These are phyloP conservation scores for Leucocoprinus leucothites DNA, from an alignment of 768 basidiomycete genomes.

Conservation along the genomic window DNA sequence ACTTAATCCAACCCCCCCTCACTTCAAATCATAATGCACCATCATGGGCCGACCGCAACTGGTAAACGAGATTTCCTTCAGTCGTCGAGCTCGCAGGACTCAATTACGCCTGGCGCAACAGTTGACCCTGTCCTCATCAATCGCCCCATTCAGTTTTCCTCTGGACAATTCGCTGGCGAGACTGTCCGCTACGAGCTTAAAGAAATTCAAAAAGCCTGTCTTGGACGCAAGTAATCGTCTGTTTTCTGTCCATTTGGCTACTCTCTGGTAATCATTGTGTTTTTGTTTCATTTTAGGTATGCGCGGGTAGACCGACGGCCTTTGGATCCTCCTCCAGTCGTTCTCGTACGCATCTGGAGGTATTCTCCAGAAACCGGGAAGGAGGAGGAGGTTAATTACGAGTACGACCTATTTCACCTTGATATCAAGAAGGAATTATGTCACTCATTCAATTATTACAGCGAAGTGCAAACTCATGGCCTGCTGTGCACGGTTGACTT, in stretches of 20 bases:
- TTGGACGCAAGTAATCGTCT: slow-evolving; percentile 59
- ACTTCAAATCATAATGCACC: slow-evolving; percentile 6
- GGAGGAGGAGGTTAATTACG: slow-evolving; percentile 39
- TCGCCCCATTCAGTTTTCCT: slow-evolving; percentile 49
- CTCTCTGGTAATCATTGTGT: neutral
- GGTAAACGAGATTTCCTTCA: neutral
- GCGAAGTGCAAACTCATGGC: slow-evolving; percentile 61
- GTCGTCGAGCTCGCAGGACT: neutral
- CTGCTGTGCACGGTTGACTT: slow-evolving; percentile 77
- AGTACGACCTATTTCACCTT: slow-evolving; percentile 31
- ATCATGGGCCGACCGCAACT: neutral
- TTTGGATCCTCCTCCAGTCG: slow-evolving; percentile 65
- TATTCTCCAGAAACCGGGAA: slow-evolving; percentile 37
- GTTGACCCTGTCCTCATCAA: slow-evolving; percentile 33
- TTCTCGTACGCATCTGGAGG: slow-evolving; percentile 47
- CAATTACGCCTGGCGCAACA: neutral
- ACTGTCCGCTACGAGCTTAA: slow-evolving; percentile 51
- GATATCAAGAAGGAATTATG: slow-evolving; percentile 3
- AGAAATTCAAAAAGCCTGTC: slow-evolving; percentile 63
- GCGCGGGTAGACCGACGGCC: slow-evolving; percentile 61
- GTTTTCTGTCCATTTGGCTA: slow-evolving; percentile 9
- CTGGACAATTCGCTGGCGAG: slow-evolving; percentile 60
- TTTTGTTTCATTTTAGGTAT: slow-evolving; percentile 35
- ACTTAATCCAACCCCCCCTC: neutral
- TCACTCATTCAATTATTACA: slow-evolving; percentile 25